phyloP scores from a whole-genome alignment of 768 basidiomycete species.

The Fomitopsis serialis region DNA sequence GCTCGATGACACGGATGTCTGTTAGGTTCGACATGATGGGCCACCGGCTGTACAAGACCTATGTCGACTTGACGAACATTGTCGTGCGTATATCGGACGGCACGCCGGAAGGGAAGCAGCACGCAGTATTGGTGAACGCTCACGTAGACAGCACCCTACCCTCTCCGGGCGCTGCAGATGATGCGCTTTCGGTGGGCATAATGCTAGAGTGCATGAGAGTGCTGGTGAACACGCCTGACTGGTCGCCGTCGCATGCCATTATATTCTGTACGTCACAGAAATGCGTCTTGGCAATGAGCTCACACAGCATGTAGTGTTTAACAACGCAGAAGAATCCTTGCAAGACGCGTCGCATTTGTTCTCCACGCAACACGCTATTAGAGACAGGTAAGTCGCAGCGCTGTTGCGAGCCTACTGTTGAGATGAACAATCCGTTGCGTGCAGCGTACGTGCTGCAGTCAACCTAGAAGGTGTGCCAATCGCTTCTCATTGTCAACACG shows the following conservation, averaged over 20 bases:
- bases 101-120: slow-evolving; percentile 62
- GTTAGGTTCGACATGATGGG: slow-evolving; percentile 89
- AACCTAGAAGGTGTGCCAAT: slow-evolving; percentile 85
- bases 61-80: slow-evolving; percentile 84
- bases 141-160: slow-evolving; percentile 91
- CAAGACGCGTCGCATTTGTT: slow-evolving; percentile 95
- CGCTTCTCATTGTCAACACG: neutral
- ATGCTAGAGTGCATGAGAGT: slow-evolving; percentile 90
- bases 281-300: too few relatives aligned
- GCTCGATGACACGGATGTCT: neutral
- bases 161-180: slow-evolving; percentile 85
- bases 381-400: slow-evolving; percentile 49
- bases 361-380: slow-evolving; percentile 81
- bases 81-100: slow-evolving; percentile 82
- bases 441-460: slow-evolving; percentile 76
- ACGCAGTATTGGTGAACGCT: slow-evolving; percentile 82
- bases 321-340: slow-evolving; percentile 90
- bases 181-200: slow-evolving; percentile 81
- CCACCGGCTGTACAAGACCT: slow-evolving; percentile 79
- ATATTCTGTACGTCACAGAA: slow-evolving; percentile 88
- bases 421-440: neutral
- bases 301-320: too few relatives aligned
- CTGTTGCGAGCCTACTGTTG: slow-evolving; percentile 1
- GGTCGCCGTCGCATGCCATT: slow-evolving; percentile 71
- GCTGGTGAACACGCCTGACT: slow-evolving; percentile 57